These are phyloP conservation scores for Aphanomyces invadans DNA, from an alignment of 352 stramenopile genomes.

Conservation along the genomic window DNA sequence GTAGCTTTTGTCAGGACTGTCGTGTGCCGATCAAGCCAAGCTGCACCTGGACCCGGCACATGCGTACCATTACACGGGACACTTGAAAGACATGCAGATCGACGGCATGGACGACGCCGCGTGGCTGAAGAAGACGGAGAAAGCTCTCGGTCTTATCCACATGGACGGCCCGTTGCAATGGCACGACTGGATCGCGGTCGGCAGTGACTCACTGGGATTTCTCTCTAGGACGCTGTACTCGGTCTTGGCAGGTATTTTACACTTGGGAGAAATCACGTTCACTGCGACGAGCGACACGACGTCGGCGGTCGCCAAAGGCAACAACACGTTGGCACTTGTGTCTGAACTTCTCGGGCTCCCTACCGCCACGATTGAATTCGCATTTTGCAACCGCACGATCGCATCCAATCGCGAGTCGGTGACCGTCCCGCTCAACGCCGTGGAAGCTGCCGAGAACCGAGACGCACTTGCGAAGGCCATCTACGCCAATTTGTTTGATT, in stretches of 20 bases:
- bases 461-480: conserved; percentile 96
- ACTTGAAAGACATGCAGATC: conserved; percentile 69
- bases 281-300: conserved; percentile 54
- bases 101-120: conserved; percentile 79
- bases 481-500: conserved; percentile 98
- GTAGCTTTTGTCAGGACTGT: conserved; percentile 51
- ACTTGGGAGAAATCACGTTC: conserved; percentile 96
- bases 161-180: conserved; percentile 34
- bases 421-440: conserved; percentile 73
- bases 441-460: conserved; percentile 89
- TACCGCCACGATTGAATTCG: conserved; percentile 77
- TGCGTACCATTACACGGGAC: conserved; percentile 68
- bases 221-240: conserved; percentile 38
- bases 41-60: conserved; percentile 56
- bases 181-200: conserved; percentile 53
- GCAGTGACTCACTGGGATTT: neutral
- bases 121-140: conserved; percentile 70
- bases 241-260: conserved; percentile 86
- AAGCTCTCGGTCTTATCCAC: conserved; percentile 72
- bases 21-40: conserved; percentile 42
- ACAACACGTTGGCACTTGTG: conserved; percentile 51
- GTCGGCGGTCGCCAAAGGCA: conserved; percentile 58
- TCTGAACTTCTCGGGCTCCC: conserved; percentile 87
- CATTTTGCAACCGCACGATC: conserved; percentile 90
- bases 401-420: conserved; percentile 80